These are phyloP conservation scores for Clavariopsis aquatica DNA, from an alignment of 495 filamentous ascomycete genomes.

Conservation along the genomic window DNA sequence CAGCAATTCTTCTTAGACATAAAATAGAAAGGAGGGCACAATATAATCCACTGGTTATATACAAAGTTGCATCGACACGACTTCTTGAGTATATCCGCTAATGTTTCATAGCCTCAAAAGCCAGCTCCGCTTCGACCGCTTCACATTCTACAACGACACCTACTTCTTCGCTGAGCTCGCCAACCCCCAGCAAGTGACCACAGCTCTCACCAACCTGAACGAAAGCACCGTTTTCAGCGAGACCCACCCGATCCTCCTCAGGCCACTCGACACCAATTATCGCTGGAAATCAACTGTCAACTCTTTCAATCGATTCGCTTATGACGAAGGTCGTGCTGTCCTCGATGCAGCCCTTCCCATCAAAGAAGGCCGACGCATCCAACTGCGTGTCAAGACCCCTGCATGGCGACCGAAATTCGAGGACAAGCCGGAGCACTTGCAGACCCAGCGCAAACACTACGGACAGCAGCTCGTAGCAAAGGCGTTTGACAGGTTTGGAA, in stretches of 20 bases:
- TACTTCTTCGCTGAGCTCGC: background rate
- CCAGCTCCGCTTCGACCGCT: conserved; percentile 3
- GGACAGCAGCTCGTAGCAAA: background rate
- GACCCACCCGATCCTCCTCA: background rate
- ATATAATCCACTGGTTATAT: too few relatives aligned
- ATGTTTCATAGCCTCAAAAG: background rate
- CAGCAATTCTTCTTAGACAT: too few relatives aligned
- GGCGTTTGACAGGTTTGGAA: background rate
- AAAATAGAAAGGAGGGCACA: too few relatives aligned
- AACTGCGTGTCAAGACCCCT: background rate
- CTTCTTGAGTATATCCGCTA: background rate
- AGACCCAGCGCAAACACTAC: background rate
- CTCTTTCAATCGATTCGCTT: background rate
- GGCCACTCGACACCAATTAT: background rate
- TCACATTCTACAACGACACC: background rate
- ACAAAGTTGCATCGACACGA: too few relatives aligned
- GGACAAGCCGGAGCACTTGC: background rate
- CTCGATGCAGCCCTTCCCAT: background rate
- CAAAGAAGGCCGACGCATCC: background rate
- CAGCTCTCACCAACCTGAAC: background rate
- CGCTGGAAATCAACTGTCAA: background rate
- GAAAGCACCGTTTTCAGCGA: background rate
- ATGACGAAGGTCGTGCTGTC: background rate
- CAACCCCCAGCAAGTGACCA: background rate
- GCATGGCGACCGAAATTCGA: background rate